A percentile compares a stretch with the other conserved stretches of the same genome.
phyloP scores from a whole-genome alignment of 2,329 filamentous ascomycete genomes.

The Ascochyta clinopodiicola region DNA sequence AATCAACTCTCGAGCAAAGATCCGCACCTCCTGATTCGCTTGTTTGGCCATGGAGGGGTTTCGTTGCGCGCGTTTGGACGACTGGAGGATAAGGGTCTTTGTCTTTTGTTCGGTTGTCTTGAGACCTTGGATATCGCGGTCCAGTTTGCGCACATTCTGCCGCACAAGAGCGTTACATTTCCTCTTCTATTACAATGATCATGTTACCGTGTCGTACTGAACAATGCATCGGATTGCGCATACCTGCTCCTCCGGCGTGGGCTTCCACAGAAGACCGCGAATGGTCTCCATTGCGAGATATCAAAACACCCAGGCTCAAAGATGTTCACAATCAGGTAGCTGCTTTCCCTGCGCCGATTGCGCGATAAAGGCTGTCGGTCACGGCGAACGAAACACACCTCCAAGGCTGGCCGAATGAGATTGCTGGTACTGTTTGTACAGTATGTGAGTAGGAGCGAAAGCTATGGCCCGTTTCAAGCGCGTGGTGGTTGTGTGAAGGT shows the following conservation, averaged over 20 bases:
- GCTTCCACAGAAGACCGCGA: slow-evolving; percentile 85
- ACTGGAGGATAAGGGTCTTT: slow-evolving; percentile 81
- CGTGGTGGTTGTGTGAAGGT: slow-evolving; percentile 13
- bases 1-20: slow-evolving; percentile 87
- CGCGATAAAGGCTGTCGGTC: not conserved
- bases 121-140: slow-evolving; percentile 84
- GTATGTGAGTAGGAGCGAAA: not conserved
- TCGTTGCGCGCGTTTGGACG: slow-evolving; percentile 79
- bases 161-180: slow-evolving; percentile 95
- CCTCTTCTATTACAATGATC: slow-evolving; percentile 68
- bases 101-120: slow-evolving; percentile 76
- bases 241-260: slow-evolving; percentile 93
- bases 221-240: not conserved
- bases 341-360: slow-evolving; percentile 3
- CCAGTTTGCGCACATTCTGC: slow-evolving; percentile 88
- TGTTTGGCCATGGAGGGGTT: slow-evolving; percentile 81
- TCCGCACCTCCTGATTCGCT: slow-evolving; percentile 81
- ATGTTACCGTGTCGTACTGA: slow-evolving; percentile 7
- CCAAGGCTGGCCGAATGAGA: not conserved
- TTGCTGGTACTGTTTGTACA: not conserved
- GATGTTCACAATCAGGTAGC: not conserved
- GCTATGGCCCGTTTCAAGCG: not conserved
- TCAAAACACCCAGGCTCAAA: not conserved
- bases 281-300: slow-evolving; percentile 78
- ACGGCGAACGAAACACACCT: not conserved